A percentile compares a stretch with the other conserved stretches of the same genome.
These are phyloP conservation scores for Cytospora chrysosperma DNA, from an alignment of 2,329 filamentous ascomycete genomes.

Conservation along the genomic window DNA sequence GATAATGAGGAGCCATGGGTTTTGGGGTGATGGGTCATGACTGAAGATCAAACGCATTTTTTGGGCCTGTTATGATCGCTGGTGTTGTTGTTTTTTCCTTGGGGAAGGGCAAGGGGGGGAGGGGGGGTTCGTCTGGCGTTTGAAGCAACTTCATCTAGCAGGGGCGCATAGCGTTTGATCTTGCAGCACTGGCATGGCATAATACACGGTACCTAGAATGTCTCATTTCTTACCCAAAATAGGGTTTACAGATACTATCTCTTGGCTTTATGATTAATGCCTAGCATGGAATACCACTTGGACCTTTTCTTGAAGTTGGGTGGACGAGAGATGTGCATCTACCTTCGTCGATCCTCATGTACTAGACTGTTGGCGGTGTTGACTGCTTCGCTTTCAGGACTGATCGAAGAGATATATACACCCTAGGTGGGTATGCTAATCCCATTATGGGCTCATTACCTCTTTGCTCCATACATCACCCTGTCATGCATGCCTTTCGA, in stretches of 20 bases:
- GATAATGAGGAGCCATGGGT: background rate
- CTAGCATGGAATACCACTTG: background rate
- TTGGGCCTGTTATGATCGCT: background rate
- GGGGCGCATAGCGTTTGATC: background rate
- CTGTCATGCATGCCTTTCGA: too few species aligned
- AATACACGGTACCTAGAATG: background rate
- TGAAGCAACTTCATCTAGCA: background rate
- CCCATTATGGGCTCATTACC: too few species aligned
- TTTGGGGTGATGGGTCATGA: too few species aligned
- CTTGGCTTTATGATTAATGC: background rate
- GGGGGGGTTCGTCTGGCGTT: background rate
- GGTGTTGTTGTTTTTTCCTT: too few species aligned
- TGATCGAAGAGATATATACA: too few species aligned
- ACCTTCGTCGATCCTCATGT: background rate
- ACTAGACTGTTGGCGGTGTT: background rate
- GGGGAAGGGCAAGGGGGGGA: too few species aligned
- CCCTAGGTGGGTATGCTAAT: too few species aligned
- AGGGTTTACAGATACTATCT: background rate
- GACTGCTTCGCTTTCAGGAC: background rate
- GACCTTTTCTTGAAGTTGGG: background rate
- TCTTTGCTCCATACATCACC: too few species aligned
- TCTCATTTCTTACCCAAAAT: background rate
- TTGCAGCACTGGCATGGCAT: background rate
- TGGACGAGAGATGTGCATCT: background rate
- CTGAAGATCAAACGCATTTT: background rate